Evolutionary conservation across 257 asterid genomes (phyloP).

Genomic region (Solanum sejunctum): DNA sequence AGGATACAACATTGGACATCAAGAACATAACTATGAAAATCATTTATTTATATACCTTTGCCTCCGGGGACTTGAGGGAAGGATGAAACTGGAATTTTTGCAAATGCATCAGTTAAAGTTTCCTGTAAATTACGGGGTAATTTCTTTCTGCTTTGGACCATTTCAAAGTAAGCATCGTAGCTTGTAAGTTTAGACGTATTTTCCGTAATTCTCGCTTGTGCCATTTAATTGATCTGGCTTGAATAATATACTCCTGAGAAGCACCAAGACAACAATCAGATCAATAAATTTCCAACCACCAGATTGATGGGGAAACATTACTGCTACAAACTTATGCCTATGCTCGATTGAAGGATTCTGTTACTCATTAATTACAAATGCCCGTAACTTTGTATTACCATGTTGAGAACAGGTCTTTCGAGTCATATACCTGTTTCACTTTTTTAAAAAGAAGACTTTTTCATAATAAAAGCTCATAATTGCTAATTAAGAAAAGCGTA

Average conservation of each 20-base stretch:
- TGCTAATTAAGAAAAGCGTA: background rate
- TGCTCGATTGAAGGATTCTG: background rate
- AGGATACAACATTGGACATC: background rate
- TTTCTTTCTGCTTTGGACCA: slow-evolving; percentile 53
- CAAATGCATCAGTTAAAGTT: slow-evolving; percentile 52
- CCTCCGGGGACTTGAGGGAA: slow-evolving; percentile 87
- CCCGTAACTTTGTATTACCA: background rate
- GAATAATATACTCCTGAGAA: background rate
- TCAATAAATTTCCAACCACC: background rate
- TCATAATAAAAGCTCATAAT: background rate
- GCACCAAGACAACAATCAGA: background rate
- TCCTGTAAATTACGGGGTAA: slow-evolving; percentile 51
- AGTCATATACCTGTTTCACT: background rate
- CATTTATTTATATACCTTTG: slow-evolving; percentile 32
- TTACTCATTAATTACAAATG: background rate
- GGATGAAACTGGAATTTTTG: slow-evolving; percentile 54
- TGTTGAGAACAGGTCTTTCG: background rate
- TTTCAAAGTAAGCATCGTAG: slow-evolving; percentile 70
- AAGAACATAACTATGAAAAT: background rate
- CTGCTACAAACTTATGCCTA: background rate
- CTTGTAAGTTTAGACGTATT: slow-evolving; percentile 11
- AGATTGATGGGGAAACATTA: background rate
- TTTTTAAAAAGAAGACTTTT: background rate
- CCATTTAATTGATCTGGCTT: slow-evolving; percentile 18
- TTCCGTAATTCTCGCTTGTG: slow-evolving; percentile 11